Base-by-base conservation (phyloP, 192 early-diverging fungal species). In the Obelidium mucronatum region DNA sequence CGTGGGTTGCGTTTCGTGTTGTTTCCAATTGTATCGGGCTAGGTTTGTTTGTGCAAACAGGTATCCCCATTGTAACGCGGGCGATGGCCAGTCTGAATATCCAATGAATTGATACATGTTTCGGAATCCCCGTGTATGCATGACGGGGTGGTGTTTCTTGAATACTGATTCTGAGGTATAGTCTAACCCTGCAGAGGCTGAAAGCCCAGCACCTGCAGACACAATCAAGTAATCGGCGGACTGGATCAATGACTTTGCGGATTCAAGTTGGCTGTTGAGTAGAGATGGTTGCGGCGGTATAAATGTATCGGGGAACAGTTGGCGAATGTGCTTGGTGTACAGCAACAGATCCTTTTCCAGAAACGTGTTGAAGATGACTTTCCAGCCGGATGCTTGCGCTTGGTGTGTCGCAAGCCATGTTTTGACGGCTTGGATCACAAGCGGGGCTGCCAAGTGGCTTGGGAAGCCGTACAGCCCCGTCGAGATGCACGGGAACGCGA, bases 401-500 rank as follows among this genome's bases (percentile, higher is more conserved):
- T n/a, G 56, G 19, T 42, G 37, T 26, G 40, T 40, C 31, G 31
- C 56, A 36, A 66, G 13, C 71, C 71, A 73, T 15, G 33, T 37
- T 30, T 30, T 15, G 35, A 73, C 71, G 22, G 52, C 40, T 51
- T 73, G 28, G 24, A 64, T 51, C 13, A 54, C 97, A 1, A 96
- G 89, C 6, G 85, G 60, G 4, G 93, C 93, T 1, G 97, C 97
- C 2, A 79, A 64, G 31, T 72, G 75, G 53, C 92, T 89, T 53
- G 94, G 93, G 66, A 92, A 98, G 58, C 94, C 95, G 74, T 93
- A 98, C 1, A 94, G 90, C 24, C 97, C 97, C 4, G 94, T 95
- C 0, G 93, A 92, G 3, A 98, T 90, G 74, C 94, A 96, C 2
- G 92, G 92, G 70, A 97, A 97, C 6, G 93, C 85, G 48, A 97